Evolutionary conservation across 176 grass and related monocot species (phyloP), one percentile per base, ranked within the genome.

Genomic region (Avena atlantica): DNA sequence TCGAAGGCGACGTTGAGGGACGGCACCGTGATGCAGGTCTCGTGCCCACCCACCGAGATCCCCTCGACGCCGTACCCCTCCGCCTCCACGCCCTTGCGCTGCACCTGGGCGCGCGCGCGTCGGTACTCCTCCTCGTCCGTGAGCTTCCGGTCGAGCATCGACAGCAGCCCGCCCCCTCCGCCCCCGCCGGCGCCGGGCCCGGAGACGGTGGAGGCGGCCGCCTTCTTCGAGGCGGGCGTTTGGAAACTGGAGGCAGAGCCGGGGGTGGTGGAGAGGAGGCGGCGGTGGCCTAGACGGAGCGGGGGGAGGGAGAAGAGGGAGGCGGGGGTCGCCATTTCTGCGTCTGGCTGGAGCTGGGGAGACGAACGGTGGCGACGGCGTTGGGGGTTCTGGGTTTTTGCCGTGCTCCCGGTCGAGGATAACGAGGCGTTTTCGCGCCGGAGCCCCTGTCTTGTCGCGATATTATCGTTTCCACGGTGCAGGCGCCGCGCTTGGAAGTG

Each of bases 111-210:
- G 11, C 97, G 90, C 59, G 93, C 97, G 45, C 90, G 90, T 68
- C 97, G 94, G 85, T 98, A 98, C 90, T 92, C 94, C 86, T 98
- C 96, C 76, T 98, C 96, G 79, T 94, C 92, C 8, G 84, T 90
- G 87, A 96, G 76, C 36, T 90, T 91, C 86, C 89, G 87, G 92
- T 96, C 93, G 37, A 98, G 75, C 79, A 96, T 85, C 44, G 94
- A 94, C 20, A 98, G 86, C 45, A 94, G 67, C 13, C 92, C 89
- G 24, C 70, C 60, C 40, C 57, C 85, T 13, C 60, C 70, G 11
- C 57, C 27, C 10, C 83, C 60, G 61, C 87, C 52, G 12, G 12
- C 37, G 49, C 86, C 52, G 15, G 51, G 27, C 10, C 14, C 79
- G 79, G 62, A 29, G 71, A 16, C 64, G 47, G 58, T 74, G 66